Evolutionary conservation across 441 rosid species (phyloP), one percentile per base, ranked within the genome.

Genomic region (Raphanus hybrid): DNA sequence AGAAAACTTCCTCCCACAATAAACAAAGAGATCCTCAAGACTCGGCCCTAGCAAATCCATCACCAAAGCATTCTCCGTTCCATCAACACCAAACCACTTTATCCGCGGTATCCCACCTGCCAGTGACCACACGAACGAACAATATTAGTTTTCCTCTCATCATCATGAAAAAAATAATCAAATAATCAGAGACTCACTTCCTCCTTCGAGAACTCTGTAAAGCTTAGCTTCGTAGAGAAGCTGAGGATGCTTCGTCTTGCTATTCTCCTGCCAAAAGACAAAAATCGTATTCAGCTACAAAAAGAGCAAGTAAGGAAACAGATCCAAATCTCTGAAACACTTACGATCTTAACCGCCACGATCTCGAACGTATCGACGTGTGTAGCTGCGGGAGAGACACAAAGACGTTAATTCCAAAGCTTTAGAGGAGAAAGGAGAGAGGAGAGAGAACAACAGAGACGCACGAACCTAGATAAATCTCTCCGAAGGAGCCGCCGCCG

Each of bases 401-500:
- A 29, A 29, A 65, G n/a, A 34, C 5, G 50, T 41, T 26, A 61
- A 59, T 10, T 52, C 10, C 32, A 43, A 55, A 59, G 11, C 11
- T 18, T 10, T 35, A 79, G 75, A 37, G 43, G 10, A 12, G 37
- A 69, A 20, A 23, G 26, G 52, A 60, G 10, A 32, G 12, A 27
- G 14, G 35, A 32, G 35, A 32, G 8, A 48, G 69, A 7, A 62
- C 32, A 26, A 10, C 8, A 48, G 2, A 45, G 6, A 48, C 54
- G 14, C 12, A 11, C 15, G 57, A 5, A 95, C 99, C 99, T 16
- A 91, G 89, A 81, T 75, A 91, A 59, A 95, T 95, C 83, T 94
- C 97, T 27, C 98, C 98, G 80, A 91, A 94, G 39, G 98, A 94
- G 77, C 98, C 98, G 73, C 98, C 89, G 78, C 98, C 98, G 93